Base-by-base conservation (phyloP, 345 rosid species). In the Brassica cretica region DNA sequence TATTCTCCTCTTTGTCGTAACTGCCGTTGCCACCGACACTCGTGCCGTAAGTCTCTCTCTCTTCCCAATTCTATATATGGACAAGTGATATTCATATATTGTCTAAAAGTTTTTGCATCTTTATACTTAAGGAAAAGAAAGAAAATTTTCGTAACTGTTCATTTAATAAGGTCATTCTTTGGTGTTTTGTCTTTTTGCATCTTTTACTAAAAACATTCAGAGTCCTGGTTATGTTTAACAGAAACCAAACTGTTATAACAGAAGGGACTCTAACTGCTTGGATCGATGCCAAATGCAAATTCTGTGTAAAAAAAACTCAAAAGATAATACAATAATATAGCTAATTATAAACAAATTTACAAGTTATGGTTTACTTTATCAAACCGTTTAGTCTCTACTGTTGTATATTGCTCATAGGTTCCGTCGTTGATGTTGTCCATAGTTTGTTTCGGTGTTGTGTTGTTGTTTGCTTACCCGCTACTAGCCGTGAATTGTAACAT, bases 11-110 rank as follows among this genome's bases (percentile, higher is more conserved):
- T 95, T 95, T 53, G 98, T 93, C 11, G 96, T 93, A 82, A 93
- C 96, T 27, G 98, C 97, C 2, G 99, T 95, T 0, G 98, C 99
- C 39, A 95, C 99, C 2, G 99, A 95, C 74, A 95, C 98, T 69
- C 94, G 99, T 0, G 99, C 99, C 59, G 99, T 95, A 85, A 41
- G 88, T 80, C 51, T 74, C 61, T 55, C 68, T 68, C 76, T n/a
- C 39, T 76, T 46, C 24, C 21, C 60, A 6, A 68, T 67, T 67
- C 19, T 67, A 65, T 25, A 53, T 51, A 60, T 64, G 46, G 49
- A 64, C 10, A 41, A 16, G 5, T 32, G 6, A 46, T 14, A 46
- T 46, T 12, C 49, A 41, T 41, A 30, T 30, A 12, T 61, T 61
- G 18, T 12, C 8, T 33, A 15, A 3, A 3, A 64, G 44, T 46